Evolutionary conservation across 2,329 filamentous ascomycete genomes (phyloP).

Genomic region (Diaporthe caulivora): DNA sequence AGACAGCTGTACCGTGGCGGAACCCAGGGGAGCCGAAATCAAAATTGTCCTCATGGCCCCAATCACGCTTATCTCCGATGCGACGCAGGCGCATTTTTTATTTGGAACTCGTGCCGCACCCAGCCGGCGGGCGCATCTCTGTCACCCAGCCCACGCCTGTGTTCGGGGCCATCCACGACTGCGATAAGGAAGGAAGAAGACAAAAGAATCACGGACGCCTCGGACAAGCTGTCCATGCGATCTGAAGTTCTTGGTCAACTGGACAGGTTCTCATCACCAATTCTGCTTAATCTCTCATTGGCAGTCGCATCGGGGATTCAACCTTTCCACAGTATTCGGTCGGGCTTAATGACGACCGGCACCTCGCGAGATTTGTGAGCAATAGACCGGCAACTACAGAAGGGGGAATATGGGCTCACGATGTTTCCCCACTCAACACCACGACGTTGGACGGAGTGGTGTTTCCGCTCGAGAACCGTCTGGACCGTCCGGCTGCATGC

Average conservation of each 20-base stretch:
- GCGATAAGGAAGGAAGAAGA: neutral
- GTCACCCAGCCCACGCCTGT: conserved; percentile 19
- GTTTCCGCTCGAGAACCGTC: conserved; percentile 22
- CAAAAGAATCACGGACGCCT: conserved; percentile 6
- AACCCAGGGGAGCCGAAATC: conserved; percentile 26
- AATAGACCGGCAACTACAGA: conserved; percentile 13
- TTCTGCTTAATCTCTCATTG: neutral
- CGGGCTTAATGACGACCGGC: conserved; percentile 9
- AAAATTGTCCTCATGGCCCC: conserved; percentile 8
- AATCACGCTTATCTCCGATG: conserved; percentile 31
- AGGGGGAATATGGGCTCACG: conserved; percentile 19
- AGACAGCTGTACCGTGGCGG: conserved; percentile 26
- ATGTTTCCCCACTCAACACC: conserved; percentile 13
- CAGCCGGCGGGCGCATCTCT: conserved; percentile 19
- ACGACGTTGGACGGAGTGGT: conserved; percentile 25
- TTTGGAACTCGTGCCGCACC: conserved; percentile 15
- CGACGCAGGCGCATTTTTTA: conserved; percentile 7
- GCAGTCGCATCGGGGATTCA: neutral
- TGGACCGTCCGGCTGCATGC: conserved; percentile 30
- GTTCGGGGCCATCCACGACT: conserved; percentile 5
- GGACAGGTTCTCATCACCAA: neutral
- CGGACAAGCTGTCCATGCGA: neutral
- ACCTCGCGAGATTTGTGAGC: conserved; percentile 19
- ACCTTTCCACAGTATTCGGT: neutral
- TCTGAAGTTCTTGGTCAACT: neutral